phyloP scores from a whole-genome alignment of 768 basidiomycete genomes.

The Russula ochroleuca region DNA sequence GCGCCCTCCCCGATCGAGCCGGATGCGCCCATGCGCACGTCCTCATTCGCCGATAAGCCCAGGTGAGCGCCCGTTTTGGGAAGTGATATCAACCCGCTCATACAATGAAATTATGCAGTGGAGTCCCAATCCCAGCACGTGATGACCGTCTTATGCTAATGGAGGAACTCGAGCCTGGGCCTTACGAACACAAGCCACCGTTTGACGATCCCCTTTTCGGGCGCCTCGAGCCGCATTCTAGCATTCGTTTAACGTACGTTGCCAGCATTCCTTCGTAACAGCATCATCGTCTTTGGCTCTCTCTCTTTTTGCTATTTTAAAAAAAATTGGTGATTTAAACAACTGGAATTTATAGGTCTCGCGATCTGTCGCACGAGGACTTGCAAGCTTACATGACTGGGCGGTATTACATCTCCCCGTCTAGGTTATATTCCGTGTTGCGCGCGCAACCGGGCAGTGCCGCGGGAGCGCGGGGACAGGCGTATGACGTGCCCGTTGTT shows the following conservation, averaged over 20 bases:
- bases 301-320: not conserved
- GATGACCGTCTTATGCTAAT: conserved; percentile 68
- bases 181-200: conserved; percentile 65
- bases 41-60: conserved; percentile 30
- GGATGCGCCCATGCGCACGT: conserved; percentile 1
- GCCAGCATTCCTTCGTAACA: not conserved
- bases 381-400: conserved; percentile 76
- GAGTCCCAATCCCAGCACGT: conserved; percentile 31
- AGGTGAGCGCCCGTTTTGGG: conserved; percentile 18
- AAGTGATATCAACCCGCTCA: not conserved
- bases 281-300: not conserved
- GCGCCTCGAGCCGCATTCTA: conserved; percentile 84
- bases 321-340: not conserved
- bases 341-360: conserved; percentile 47
- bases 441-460: conserved; percentile 66
- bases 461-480: conserved; percentile 38
- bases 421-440: conserved; percentile 81
- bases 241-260: conserved; percentile 76
- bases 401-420: conserved; percentile 85
- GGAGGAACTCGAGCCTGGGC: conserved; percentile 74
- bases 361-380: conserved; percentile 66
- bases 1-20: conserved; percentile 12
- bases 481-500: conserved; percentile 86
- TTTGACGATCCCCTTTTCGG: conserved; percentile 74
- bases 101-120: conserved; percentile 11